Percentiles rank a stretch among this genome's conserved stretches.
phyloP scores from a whole-genome alignment of 164 flowering plant species.

The Akebia trifoliata region DNA sequence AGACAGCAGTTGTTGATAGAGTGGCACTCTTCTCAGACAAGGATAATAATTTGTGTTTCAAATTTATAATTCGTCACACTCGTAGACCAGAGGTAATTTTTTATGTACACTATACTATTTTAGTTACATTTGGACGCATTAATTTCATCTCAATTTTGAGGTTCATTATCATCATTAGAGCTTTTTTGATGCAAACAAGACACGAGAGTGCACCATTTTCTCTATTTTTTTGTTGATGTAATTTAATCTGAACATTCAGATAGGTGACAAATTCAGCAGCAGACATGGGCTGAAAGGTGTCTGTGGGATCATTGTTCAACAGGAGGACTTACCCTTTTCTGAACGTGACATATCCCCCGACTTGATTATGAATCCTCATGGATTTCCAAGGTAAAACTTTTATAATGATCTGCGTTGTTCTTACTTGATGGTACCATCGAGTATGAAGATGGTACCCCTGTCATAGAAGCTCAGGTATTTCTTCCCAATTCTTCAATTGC shows the following conservation, averaged over 20 bases:
- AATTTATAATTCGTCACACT: slow-evolving; percentile 72
- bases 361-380: slow-evolving; percentile 99
- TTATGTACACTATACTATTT: too few species aligned
- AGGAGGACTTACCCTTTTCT: slow-evolving; percentile 95
- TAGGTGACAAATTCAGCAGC: slow-evolving; percentile 98
- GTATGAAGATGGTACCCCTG: too few species aligned
- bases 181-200: too few species aligned
- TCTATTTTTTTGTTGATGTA: not conserved
- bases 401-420: not conserved
- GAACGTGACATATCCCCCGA: slow-evolving; percentile 97
- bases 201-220: too few species aligned
- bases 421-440: too few species aligned
- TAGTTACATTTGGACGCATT: too few species aligned
- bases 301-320: slow-evolving; percentile 86
- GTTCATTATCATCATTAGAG: not conserved
- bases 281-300: slow-evolving; percentile 99
- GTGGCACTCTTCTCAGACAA: slow-evolving; percentile 62
- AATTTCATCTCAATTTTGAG: too few species aligned
- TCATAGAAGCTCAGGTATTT: too few species aligned
- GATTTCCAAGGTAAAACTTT: slow-evolving; percentile 74
- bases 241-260: slow-evolving; percentile 27
- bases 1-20: slow-evolving; percentile 74
- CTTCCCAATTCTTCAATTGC: too few species aligned
- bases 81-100: slow-evolving; percentile 85
- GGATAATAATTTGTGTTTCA: slow-evolving; percentile 45